A percentile compares a stretch with the other conserved stretches of the same genome.
Evolutionary conservation across 2,329 filamentous ascomycete genomes (phyloP).

Genomic region (Epichloe baconii): DNA sequence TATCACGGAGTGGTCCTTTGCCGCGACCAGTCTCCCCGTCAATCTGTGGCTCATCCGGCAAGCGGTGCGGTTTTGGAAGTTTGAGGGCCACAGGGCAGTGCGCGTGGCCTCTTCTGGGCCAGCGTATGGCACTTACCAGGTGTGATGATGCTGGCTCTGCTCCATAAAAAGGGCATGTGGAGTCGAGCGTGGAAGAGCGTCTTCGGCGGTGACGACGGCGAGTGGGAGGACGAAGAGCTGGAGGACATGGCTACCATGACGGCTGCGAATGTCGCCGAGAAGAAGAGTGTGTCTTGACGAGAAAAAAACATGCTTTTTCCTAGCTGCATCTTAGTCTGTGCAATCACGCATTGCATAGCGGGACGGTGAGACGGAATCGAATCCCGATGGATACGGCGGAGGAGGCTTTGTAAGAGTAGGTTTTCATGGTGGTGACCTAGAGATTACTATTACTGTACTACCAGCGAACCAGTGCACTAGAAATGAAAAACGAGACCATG

Average conservation of each 20-base stretch:
- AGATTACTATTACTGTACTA: too few species aligned
- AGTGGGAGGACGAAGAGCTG: constrained; percentile 43
- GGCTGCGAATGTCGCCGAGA: constrained; percentile 14
- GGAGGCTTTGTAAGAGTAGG: too few species aligned
- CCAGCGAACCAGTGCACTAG: too few species aligned
- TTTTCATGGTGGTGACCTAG: too few species aligned
- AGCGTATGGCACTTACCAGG: constrained; percentile 93
- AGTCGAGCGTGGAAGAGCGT: constrained; percentile 62
- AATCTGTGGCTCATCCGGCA: constrained; percentile 78
- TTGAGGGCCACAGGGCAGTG: constrained; percentile 68
- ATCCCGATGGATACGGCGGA: too few species aligned
- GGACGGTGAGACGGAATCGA: too few species aligned
- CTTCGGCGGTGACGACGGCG: constrained; percentile 45
- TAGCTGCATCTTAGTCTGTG: too few species aligned
- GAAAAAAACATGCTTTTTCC: not conserved
- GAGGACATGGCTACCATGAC: constrained; percentile 27
- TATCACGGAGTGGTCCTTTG: constrained; percentile 77
- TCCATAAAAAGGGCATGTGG: constrained; percentile 91
- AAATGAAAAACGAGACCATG: too few species aligned
- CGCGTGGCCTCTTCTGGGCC: constrained; percentile 85
- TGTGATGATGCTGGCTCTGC: constrained; percentile 77
- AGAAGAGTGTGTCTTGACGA: constrained; percentile 2
- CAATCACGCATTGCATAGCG: too few species aligned
- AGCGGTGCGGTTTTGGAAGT: constrained; percentile 68
- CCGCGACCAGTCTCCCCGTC: constrained; percentile 64